Evolutionary conservation across 257 asterid genomes (phyloP).

Genomic region (Penstemon davidsonii): DNA sequence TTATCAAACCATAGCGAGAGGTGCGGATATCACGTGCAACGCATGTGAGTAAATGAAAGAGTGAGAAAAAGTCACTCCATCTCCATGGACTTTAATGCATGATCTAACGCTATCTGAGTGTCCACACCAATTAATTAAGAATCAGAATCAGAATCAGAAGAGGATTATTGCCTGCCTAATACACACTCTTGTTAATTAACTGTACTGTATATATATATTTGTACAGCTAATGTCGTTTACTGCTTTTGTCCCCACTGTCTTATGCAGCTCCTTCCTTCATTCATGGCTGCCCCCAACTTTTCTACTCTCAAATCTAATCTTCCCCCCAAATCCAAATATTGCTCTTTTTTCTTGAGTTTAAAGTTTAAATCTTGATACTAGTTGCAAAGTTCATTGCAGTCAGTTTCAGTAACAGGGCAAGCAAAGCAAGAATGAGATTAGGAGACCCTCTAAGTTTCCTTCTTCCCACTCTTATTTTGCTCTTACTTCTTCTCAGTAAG

Average conservation of each 20-base stretch:
- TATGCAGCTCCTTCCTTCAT: slow-evolving; percentile 53
- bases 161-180: no score
- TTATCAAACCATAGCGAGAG: no score
- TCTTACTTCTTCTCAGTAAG: slow-evolving; percentile 59
- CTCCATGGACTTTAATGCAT: no score
- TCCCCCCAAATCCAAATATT: slow-evolving; percentile 6
- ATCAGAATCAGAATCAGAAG: no score
- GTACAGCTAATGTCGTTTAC: slow-evolving; percentile 55
- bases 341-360: slow-evolving; percentile 19
- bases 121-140: background rate
- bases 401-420: slow-evolving; percentile 9
- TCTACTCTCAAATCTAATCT: slow-evolving; percentile 30
- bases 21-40: no score
- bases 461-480: slow-evolving; percentile 33
- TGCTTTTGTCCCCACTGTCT: slow-evolving; percentile 71
- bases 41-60: no score
- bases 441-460: slow-evolving; percentile 39
- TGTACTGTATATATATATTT: background rate
- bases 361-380: slow-evolving; percentile 20
- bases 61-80: no score
- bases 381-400: background rate
- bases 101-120: background rate
- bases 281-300: slow-evolving; percentile 65
- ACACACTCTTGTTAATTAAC: background rate
- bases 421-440: slow-evolving; percentile 47